A percentile compares a stretch with the other conserved stretches of the same genome.
phyloP scores from a whole-genome alignment of 1,139 yeast genomes.

The Scheffersomyces insectosa region DNA sequence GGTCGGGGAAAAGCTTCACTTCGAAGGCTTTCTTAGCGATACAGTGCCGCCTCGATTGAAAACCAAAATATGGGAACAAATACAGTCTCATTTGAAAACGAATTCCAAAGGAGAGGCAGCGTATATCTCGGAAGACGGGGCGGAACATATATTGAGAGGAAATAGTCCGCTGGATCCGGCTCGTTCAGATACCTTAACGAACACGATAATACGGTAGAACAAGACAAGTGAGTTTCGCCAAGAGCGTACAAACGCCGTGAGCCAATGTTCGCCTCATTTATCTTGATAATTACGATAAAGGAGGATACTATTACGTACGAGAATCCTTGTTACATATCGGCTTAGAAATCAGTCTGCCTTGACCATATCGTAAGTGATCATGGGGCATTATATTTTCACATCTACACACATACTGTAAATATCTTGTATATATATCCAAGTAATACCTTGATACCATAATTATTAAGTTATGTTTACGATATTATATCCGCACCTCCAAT shows the following conservation, averaged over 20 bases:
- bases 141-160: constrained; percentile 7
- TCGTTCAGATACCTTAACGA: background rate
- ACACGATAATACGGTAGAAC: background rate
- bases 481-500: background rate
- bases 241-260: too few relatives aligned
- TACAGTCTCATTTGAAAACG: constrained; percentile 27
- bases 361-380: too few relatives aligned
- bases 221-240: too few relatives aligned
- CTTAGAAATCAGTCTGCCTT: too few relatives aligned
- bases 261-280: too few relatives aligned
- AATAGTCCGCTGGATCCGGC: background rate
- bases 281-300: too few relatives aligned
- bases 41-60: constrained; percentile 30
- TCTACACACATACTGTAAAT: background rate
- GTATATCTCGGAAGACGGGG: constrained; percentile 13
- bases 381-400: background rate
- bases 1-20: constrained; percentile 32
- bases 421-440: too few relatives aligned
- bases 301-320: too few relatives aligned
- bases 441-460: background rate
- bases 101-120: constrained; percentile 27
- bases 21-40: constrained; percentile 19
- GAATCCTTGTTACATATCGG: too few relatives aligned
- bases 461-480: background rate
- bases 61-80: constrained; percentile 33